A percentile compares a stretch with the other conserved stretches of the same genome.
Evolutionary conservation across 1,284 basidiomycete species (phyloP).

Genomic region (Ganoderma sp.): DNA sequence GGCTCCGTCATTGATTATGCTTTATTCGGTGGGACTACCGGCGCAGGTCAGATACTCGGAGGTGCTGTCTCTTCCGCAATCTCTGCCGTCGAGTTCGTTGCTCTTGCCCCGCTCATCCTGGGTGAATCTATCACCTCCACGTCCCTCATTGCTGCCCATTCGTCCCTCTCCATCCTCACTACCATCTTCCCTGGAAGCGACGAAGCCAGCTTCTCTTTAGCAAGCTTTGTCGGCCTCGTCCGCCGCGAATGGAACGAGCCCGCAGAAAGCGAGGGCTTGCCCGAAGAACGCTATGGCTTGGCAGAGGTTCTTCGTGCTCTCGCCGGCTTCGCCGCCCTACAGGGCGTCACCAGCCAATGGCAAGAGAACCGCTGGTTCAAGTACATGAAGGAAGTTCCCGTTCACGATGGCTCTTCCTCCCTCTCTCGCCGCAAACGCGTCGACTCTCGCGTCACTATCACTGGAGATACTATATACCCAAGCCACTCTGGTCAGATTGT

Average conservation of each 20-base stretch:
- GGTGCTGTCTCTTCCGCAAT: constrained; percentile 66
- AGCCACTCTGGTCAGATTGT: constrained; percentile 70
- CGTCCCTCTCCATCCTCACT: constrained; percentile 73
- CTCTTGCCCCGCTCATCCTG: constrained; percentile 72
- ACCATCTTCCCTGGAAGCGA: constrained; percentile 75
- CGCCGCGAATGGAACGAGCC: constrained; percentile 70
- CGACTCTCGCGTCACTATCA: constrained; percentile 66
- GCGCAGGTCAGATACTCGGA: constrained; percentile 61
- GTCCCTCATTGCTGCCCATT: constrained; percentile 71
- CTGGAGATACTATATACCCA: constrained; percentile 69
- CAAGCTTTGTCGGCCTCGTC: constrained; percentile 77
- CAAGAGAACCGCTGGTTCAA: constrained; percentile 73
- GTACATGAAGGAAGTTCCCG: constrained; percentile 67
- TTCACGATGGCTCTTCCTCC: constrained; percentile 51
- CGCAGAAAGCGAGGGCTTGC: constrained; percentile 55
- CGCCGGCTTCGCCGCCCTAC: constrained; percentile 77
- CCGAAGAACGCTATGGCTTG: constrained; percentile 64
- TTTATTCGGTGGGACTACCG: constrained; percentile 62
- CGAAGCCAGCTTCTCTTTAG: constrained; percentile 79
- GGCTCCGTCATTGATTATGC: constrained; percentile 66
- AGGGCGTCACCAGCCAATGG: constrained; percentile 79
- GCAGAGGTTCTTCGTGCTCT: constrained; percentile 70
- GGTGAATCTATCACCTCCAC: constrained; percentile 80
- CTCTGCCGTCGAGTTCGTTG: constrained; percentile 69
- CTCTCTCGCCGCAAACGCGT: constrained; percentile 21